phyloP scores from a whole-genome alignment of 495 filamentous ascomycete genomes.

The Lepraria neglecta region DNA sequence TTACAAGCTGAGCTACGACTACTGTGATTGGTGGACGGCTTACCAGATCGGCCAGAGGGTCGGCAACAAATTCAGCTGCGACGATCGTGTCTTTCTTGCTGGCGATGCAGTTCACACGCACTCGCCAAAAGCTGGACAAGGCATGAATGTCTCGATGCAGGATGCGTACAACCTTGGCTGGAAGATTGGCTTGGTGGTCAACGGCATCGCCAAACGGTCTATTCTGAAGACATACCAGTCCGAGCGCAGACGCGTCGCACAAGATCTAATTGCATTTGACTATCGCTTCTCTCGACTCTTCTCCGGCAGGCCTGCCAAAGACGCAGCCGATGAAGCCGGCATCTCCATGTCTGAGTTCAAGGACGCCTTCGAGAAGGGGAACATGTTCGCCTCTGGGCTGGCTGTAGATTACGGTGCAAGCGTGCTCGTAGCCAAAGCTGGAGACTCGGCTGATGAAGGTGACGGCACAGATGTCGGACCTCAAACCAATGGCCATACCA shows the following conservation, averaged over 20 bases:
- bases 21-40: slow-evolving; percentile 63
- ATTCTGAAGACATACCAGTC: slow-evolving; percentile 64
- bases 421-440: slow-evolving; percentile 35
- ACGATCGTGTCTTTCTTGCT: slow-evolving; percentile 60
- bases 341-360: slow-evolving; percentile 45
- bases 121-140: slow-evolving; percentile 67
- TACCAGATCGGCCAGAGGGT: slow-evolving; percentile 69
- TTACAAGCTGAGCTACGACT: slow-evolving; percentile 54
- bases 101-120: slow-evolving; percentile 58
- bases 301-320: slow-evolving; percentile 35
- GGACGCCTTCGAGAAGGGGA: slow-evolving; percentile 41
- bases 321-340: slow-evolving; percentile 35
- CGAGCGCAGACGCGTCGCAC: slow-evolving; percentile 62
- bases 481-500: not conserved
- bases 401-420: slow-evolving; percentile 44
- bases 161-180: slow-evolving; percentile 66
- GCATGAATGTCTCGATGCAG: slow-evolving; percentile 67
- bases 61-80: slow-evolving; percentile 53
- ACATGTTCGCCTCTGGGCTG: slow-evolving; percentile 43
- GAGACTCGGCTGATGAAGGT: slow-evolving; percentile 21
- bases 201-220: slow-evolving; percentile 43
- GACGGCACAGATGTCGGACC: slow-evolving; percentile 20
- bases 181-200: slow-evolving; percentile 61
- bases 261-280: slow-evolving; percentile 70
- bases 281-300: slow-evolving; percentile 49